Conservation (phyloP, 2,329 filamentous ascomycete genomes). For the Curvularia spicifera region DNA sequence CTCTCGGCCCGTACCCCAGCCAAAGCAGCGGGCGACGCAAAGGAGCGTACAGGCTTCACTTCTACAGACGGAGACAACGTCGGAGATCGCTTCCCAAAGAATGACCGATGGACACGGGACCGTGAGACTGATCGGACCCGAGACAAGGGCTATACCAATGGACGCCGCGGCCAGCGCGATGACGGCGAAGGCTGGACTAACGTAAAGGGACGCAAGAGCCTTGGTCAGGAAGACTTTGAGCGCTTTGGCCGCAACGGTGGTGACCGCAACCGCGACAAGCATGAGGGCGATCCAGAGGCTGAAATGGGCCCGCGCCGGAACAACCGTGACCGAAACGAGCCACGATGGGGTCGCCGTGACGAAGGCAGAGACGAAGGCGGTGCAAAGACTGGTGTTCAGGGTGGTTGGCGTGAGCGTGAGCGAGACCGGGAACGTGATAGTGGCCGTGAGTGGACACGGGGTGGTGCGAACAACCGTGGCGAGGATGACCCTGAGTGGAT, state of each 20-base stretch:
- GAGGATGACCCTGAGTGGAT: conserved; percentile 86
- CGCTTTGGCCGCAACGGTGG: conserved; percentile 65
- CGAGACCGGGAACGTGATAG: conserved; percentile 42
- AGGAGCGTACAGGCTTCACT: conserved; percentile 44
- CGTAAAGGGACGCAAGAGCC: conserved; percentile 75
- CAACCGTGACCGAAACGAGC: conserved; percentile 70
- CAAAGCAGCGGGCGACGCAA: conserved; percentile 50
- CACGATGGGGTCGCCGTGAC: conserved; percentile 73
- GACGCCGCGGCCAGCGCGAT: conserved; percentile 50
- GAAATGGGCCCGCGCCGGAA: conserved; percentile 65
- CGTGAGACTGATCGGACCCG: conserved; percentile 50
- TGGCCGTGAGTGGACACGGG: conserved; percentile 62
- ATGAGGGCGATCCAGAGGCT: conserved; percentile 45
- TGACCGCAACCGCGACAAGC: conserved; percentile 61
- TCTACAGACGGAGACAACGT: conserved; percentile 50
- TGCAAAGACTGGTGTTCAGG: conserved; percentile 46
- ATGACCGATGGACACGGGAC: conserved; percentile 53
- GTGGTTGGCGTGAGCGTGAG: conserved; percentile 65
- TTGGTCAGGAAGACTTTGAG: conserved; percentile 74
- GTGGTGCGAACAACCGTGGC: conserved; percentile 60
- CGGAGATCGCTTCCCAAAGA: conserved; percentile 44
- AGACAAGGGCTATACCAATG: conserved; percentile 49
- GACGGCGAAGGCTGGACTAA: conserved; percentile 77
- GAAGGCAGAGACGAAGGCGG: conserved; percentile 60
- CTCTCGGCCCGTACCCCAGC: conserved; percentile 67